Evolutionary conservation across 2,329 filamentous ascomycete genomes (phyloP).

Genomic region (Microthyrium microscopicum): DNA sequence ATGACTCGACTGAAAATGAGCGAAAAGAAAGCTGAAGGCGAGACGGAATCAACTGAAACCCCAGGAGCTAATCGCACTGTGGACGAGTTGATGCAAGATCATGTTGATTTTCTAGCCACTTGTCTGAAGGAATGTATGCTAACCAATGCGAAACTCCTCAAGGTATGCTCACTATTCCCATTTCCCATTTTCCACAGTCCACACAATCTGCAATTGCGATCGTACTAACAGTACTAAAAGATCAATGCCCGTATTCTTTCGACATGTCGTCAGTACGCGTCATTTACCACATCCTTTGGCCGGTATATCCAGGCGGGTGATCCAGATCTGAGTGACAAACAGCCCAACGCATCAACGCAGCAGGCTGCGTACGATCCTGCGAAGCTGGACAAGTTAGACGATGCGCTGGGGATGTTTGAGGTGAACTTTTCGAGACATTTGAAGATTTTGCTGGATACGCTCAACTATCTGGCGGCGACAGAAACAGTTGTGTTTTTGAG

Average conservation of each 20-base stretch:
- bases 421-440: conserved; percentile 82
- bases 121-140: conserved; percentile 98
- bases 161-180: conserved; percentile 38
- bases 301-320: conserved; percentile 73
- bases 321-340: conserved; percentile 50
- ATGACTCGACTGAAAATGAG: conserved; percentile 63
- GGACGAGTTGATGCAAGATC: conserved; percentile 96
- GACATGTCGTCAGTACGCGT: conserved; percentile 85
- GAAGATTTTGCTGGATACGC: conserved; percentile 81
- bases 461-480: conserved; percentile 94
- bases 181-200: conserved; percentile 1
- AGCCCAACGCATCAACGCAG: conserved; percentile 13
- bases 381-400: conserved; percentile 60
- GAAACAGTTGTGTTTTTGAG: conserved; percentile 90
- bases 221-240: conserved; percentile 31
- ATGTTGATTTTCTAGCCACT: conserved; percentile 94
- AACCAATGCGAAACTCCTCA: conserved; percentile 84
- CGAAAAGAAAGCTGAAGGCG: conserved; percentile 31
- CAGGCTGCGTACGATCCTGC: conserved; percentile 33
- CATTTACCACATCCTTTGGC: conserved; percentile 73
- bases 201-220: conserved; percentile 8
- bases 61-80: conserved; percentile 56
- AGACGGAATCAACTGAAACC: conserved; percentile 18
- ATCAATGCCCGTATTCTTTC: conserved; percentile 96
- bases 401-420: conserved; percentile 83